phyloP scores from a whole-genome alignment of 768 basidiomycete genomes.

The Pleurotus sapidus region DNA sequence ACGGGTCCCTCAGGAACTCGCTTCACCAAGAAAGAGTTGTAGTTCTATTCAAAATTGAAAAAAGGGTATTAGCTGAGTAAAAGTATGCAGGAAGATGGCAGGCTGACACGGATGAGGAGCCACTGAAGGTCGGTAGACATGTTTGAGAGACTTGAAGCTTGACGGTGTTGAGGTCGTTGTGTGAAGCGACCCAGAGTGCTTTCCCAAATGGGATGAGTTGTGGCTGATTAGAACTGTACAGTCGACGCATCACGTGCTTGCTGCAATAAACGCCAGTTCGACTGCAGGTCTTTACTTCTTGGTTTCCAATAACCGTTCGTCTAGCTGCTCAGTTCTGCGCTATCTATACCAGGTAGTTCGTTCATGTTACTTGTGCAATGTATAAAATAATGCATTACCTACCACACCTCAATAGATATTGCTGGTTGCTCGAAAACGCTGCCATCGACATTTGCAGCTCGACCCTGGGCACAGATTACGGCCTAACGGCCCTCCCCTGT shows the following conservation, averaged over 20 bases:
- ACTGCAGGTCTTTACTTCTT: too few relatives aligned
- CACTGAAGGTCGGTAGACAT: conserved; percentile 93
- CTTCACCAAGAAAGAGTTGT: conserved; percentile 87
- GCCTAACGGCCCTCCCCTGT: too few relatives aligned
- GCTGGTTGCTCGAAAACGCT: too few relatives aligned
- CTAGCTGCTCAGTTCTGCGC: too few relatives aligned
- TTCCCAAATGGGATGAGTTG: neutral
- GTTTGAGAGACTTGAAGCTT: conserved; percentile 28
- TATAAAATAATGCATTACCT: too few relatives aligned
- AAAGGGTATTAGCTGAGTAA: neutral
- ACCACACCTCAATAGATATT: too few relatives aligned
- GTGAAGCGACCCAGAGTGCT: neutral
- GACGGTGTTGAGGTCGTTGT: neutral
- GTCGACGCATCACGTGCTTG: neutral
- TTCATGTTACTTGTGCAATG: too few relatives aligned
- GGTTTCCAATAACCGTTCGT: too few relatives aligned
- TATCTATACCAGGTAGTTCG: too few relatives aligned
- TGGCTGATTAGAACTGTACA: conserved; percentile 1
- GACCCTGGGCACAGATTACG: too few relatives aligned
- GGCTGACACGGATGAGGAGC: conserved; percentile 84
- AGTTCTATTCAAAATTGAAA: conserved; percentile 45
- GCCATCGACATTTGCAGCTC: too few relatives aligned
- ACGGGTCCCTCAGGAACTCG: conserved; percentile 65
- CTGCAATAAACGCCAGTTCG: too few relatives aligned
- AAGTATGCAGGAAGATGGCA: neutral